Evolutionary conservation across 1,284 basidiomycete species (phyloP).

Genomic region (Peniophora sp.): DNA sequence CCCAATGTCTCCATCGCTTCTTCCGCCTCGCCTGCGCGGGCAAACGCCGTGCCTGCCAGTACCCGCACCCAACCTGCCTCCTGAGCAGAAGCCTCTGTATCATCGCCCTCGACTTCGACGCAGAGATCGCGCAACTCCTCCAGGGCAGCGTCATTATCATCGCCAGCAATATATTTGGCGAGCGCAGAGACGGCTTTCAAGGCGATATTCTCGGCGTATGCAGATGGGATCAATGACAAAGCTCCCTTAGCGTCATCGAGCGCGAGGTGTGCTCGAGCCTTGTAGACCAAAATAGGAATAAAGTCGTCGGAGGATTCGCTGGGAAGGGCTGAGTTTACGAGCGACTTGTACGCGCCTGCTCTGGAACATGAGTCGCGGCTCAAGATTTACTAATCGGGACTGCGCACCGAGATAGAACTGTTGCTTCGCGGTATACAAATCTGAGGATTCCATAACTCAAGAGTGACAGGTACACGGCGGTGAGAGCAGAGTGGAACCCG

Average conservation of each 20-base stretch:
- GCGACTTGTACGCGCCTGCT: conserved; percentile 59
- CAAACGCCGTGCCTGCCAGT: conserved; percentile 79
- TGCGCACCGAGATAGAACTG: conserved; percentile 71
- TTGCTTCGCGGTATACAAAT: conserved; percentile 79
- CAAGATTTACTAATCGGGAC: too few relatives aligned
- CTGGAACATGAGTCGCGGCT: too few relatives aligned
- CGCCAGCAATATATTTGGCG: conserved; percentile 51
- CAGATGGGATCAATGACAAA: conserved; percentile 44
- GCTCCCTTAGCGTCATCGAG: conserved; percentile 53
- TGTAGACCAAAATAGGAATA: conserved; percentile 63
- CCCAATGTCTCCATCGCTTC: conserved; percentile 87
- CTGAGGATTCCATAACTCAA: conserved; percentile 63
- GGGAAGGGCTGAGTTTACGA: conserved; percentile 47
- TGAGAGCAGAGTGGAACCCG: not conserved
- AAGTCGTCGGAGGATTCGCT: conserved; percentile 59
- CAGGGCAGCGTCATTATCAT: conserved; percentile 50
- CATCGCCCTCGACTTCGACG: conserved; percentile 79
- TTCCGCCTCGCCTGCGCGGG: conserved; percentile 76
- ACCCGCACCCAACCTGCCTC: conserved; percentile 70
- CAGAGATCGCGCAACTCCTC: conserved; percentile 81
- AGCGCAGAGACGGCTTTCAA: conserved; percentile 68
- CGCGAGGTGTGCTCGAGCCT: conserved; percentile 79
- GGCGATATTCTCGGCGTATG: conserved; percentile 52
- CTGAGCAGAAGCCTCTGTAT: conserved; percentile 49
- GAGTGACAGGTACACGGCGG: not conserved